Evolutionary conservation across 2,329 filamentous ascomycete species (phyloP).

Genomic region (Beauveria caledonica): DNA sequence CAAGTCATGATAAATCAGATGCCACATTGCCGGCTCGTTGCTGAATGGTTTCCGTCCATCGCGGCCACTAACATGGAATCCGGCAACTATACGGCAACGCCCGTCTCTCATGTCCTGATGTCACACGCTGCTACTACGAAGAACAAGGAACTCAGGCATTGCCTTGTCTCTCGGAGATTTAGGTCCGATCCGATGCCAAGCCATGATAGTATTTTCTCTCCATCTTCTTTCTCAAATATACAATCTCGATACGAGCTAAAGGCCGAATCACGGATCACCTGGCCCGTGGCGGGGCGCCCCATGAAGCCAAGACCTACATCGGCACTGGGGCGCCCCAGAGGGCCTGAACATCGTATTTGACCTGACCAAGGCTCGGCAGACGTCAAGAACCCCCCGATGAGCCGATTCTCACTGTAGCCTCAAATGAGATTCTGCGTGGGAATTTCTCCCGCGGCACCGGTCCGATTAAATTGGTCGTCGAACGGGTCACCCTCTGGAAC

Average conservation of each 20-base stretch:
- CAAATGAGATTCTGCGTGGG: background rate
- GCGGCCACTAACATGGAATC: background rate
- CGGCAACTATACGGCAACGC: background rate
- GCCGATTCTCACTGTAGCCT: background rate
- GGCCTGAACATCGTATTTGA: background rate
- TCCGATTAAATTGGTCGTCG: too few species aligned
- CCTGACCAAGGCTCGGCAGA: background rate
- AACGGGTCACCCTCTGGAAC: background rate
- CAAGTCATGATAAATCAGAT: background rate
- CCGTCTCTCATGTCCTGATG: background rate
- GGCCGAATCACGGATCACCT: background rate
- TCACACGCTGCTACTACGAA: too few species aligned
- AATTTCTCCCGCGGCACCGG: background rate
- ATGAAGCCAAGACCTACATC: slow-evolving; percentile 1
- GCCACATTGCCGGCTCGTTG: background rate
- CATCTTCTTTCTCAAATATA: background rate
- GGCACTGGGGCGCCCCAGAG: background rate
- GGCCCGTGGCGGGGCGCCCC: background rate
- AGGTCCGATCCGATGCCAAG: background rate
- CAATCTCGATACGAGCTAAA: background rate
- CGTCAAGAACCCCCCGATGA: background rate
- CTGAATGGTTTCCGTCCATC: rapidly evolving
- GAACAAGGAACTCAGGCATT: too few species aligned
- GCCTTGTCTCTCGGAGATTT: too few species aligned
- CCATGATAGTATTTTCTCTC: background rate